These are phyloP conservation scores for Fusarium sp. DNA, from an alignment of 2,329 filamentous ascomycete species.

Conservation along the genomic window DNA sequence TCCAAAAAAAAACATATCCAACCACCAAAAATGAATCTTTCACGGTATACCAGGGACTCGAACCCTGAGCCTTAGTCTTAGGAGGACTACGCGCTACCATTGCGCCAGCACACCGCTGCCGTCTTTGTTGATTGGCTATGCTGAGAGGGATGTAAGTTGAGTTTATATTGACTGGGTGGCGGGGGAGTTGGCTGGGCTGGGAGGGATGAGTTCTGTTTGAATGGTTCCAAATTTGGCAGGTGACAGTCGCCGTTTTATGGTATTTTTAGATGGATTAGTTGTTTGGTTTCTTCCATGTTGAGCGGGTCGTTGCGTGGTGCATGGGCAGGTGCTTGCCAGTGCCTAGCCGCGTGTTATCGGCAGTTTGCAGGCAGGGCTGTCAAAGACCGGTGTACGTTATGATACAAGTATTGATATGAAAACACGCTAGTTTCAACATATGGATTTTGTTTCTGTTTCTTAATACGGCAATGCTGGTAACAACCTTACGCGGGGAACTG, in stretches of 20 bases:
- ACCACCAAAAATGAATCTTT: neutral
- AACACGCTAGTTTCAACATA: neutral
- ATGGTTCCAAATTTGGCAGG: neutral
- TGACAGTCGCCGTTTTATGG: neutral
- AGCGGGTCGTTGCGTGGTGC: slow-evolving; percentile 1
- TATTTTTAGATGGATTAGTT: neutral
- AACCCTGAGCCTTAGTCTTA: slow-evolving; percentile 56
- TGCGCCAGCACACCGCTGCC: slow-evolving; percentile 49
- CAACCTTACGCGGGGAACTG: neutral
- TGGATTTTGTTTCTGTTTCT: neutral
- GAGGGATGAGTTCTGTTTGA: neutral
- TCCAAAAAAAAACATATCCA: neutral
- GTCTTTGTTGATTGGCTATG: slow-evolving; percentile 36
- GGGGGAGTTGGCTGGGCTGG: neutral
- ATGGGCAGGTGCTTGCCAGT: neutral
- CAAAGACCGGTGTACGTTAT: neutral
- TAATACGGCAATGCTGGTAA: neutral
- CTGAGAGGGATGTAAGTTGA: neutral
- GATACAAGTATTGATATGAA: neutral
- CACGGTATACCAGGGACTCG: slow-evolving; percentile 53
- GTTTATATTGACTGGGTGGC: slow-evolving; percentile 10
- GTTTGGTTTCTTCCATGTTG: neutral
- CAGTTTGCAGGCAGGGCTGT: neutral
- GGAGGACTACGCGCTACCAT: slow-evolving; percentile 55
- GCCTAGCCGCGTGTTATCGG: neutral